Evolutionary conservation across 2,329 filamentous ascomycete genomes (phyloP), one percentile per base, ranked within the genome.

Genomic region (Waltergamsia citrina): DNA sequence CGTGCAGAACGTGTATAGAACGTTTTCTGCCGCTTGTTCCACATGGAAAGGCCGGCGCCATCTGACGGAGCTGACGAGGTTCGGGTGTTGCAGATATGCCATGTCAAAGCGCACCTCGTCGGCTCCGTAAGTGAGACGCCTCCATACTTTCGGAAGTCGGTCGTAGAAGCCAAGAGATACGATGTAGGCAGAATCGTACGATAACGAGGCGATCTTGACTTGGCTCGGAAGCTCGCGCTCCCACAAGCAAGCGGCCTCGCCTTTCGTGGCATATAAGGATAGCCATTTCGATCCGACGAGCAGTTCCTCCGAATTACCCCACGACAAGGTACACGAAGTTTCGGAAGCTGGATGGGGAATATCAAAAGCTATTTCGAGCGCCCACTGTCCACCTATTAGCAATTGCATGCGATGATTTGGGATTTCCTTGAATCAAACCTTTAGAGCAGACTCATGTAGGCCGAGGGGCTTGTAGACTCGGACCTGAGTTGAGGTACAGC

Each of bases 61-160:
- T 52, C 90, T 80, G 39, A 94, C 61, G 39, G 75, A 78, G 4
- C 85, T 90, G n/a, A 98, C 78, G 1, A 80, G 61, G 18, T 74
- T 69, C 2, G 86, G 85, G 53, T 98, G 92, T n/a, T 78, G 69
- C 2, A 98, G 74, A 56, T 96, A 96, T 19, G 80, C 79, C 47
- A 94, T 80, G 48, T 96, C 90, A 57, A 96, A 96, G 37, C 83
- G 73, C 25, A 86, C 81, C 45, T 93, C 82, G 38, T 86, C 81
- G 1, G 77, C 72, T 11, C 86, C 86, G 51, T 90, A 95, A 7
- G 82, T 83, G 17, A 94, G 64, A 34, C 90, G 74, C 42, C 87
- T 77, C 92, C 93, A 98, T 47, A 96, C 74, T 60, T 98, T 96
- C 44, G 94, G 78, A 15, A 96, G 63, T 33, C 81, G 72, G 55